Evolutionary conservation across 768 basidiomycete species (phyloP).

Genomic region (Russula compacta): DNA sequence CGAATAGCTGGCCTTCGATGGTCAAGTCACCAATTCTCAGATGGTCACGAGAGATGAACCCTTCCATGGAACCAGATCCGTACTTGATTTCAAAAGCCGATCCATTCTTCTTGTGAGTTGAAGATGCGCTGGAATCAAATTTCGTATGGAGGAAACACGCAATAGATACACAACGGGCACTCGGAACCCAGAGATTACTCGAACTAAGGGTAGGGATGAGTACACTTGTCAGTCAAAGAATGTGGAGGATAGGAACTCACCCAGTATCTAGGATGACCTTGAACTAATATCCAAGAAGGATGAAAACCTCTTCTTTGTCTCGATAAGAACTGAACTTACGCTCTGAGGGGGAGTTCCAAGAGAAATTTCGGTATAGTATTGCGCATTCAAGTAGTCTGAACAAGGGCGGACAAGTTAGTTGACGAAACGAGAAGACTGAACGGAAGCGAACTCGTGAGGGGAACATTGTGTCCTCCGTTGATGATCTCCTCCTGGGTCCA

Average conservation of each 20-base stretch:
- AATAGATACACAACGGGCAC: slow-evolving; percentile 70
- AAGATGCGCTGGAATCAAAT: slow-evolving; percentile 74
- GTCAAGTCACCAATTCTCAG: slow-evolving; percentile 75
- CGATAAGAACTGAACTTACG: slow-evolving; percentile 33
- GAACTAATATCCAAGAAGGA: slow-evolving; percentile 40
- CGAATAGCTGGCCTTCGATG: slow-evolving; percentile 75
- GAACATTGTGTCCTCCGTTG: slow-evolving; percentile 77
- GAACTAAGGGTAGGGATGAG: slow-evolving; percentile 39
- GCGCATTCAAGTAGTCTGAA: slow-evolving; percentile 94
- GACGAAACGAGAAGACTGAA: neutral
- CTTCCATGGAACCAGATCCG: slow-evolving; percentile 94
- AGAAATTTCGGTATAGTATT: slow-evolving; percentile 85
- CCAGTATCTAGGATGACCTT: slow-evolving; percentile 95
- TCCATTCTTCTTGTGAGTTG: slow-evolving; percentile 85
- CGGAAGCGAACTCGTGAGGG: slow-evolving; percentile 66
- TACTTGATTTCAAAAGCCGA: slow-evolving; percentile 85
- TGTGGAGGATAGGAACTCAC: slow-evolving; percentile 29
- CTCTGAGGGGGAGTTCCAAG: slow-evolving; percentile 79
- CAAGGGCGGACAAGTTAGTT: slow-evolving; percentile 12
- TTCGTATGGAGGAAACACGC: slow-evolving; percentile 92
- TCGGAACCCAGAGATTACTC: slow-evolving; percentile 93
- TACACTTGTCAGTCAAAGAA: neutral
- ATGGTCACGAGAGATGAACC: slow-evolving; percentile 81
- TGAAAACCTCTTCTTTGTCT: neutral
- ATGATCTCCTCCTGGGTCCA: slow-evolving; percentile 71